Percentiles rank a stretch among this genome's conserved stretches.
phyloP scores from a whole-genome alignment of 169 alveolate species.

The Amoebophrya sp. region DNA sequence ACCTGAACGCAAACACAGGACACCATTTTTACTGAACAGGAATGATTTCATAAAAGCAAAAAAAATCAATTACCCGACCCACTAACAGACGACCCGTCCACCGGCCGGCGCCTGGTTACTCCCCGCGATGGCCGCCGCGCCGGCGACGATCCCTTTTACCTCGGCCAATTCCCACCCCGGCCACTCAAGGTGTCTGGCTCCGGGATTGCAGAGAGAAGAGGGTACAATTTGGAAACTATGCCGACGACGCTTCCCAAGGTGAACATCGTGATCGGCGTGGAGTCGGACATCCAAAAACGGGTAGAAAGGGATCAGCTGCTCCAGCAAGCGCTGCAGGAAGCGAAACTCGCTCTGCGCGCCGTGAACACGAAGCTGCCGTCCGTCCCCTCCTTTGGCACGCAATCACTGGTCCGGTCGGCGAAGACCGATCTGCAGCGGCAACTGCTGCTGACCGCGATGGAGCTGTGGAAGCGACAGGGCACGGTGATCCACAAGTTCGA shows the following conservation, averaged over 20 bases:
- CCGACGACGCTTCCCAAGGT: too few relatives aligned
- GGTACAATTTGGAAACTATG: too few relatives aligned
- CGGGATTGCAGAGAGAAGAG: background rate
- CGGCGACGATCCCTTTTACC: background rate
- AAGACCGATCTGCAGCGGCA: background rate
- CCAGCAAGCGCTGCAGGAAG: background rate
- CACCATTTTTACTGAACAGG: background rate
- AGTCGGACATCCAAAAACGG: background rate
- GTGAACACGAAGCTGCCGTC: background rate
- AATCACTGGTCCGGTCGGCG: background rate
- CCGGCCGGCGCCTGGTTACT: background rate
- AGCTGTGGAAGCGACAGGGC: background rate
- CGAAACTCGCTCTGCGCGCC: background rate
- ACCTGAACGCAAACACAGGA: background rate
- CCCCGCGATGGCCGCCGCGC: background rate
- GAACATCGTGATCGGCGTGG: too few relatives aligned
- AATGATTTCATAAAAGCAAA: background rate
- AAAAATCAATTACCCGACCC: background rate
- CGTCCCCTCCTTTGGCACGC: background rate
- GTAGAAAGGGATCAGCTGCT: background rate
- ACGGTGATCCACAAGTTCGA: background rate
- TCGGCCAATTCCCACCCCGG: background rate
- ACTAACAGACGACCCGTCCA: background rate
- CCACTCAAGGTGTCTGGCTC: background rate
- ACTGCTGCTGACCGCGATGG: background rate